Conservation (phyloP, 2,329 filamentous ascomycete genomes). For the Pseudomassariella vexata region DNA sequence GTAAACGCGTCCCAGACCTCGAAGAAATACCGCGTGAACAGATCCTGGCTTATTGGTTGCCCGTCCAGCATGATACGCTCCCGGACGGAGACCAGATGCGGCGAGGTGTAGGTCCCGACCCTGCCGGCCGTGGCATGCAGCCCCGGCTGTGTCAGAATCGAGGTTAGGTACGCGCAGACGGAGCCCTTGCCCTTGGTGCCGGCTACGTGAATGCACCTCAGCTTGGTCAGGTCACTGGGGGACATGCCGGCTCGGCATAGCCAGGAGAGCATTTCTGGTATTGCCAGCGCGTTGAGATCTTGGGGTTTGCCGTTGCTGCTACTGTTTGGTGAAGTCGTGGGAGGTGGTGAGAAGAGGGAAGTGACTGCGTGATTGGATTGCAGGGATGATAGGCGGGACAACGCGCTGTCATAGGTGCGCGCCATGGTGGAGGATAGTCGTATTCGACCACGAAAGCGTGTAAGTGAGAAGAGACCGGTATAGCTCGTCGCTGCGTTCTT, state of each 20-base stretch:
- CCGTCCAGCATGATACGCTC: constrained; percentile 82
- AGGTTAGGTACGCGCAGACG: constrained; percentile 76
- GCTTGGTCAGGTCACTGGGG: constrained; percentile 33
- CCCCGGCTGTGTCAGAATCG: constrained; percentile 55
- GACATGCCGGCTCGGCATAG: constrained; percentile 69
- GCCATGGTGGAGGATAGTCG: constrained; percentile 18
- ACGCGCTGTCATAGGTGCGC: constrained; percentile 57
- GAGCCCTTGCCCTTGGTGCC: constrained; percentile 95
- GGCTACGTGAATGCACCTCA: constrained; percentile 70
- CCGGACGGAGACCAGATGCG: constrained; percentile 75
- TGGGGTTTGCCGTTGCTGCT: constrained; percentile 40
- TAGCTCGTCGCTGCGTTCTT: too few relatives aligned
- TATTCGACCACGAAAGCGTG: too few relatives aligned
- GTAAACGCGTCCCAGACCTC: constrained; percentile 68
- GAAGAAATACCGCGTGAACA: constrained; percentile 76
- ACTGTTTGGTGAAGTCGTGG: constrained; percentile 45
- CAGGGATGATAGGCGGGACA: constrained; percentile 67
- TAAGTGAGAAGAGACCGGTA: too few relatives aligned
- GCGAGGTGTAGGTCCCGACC: constrained; percentile 78
- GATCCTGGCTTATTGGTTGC: constrained; percentile 57
- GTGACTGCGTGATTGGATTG: constrained; percentile 71
- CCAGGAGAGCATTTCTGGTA: constrained; percentile 80
- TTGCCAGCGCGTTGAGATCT: constrained; percentile 63
- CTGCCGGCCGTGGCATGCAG: constrained; percentile 22
- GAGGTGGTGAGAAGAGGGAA: constrained; percentile 35